These are phyloP conservation scores for Penicillium ochrochloron DNA, from an alignment of 495 filamentous ascomycete genomes.

Conservation along the genomic window DNA sequence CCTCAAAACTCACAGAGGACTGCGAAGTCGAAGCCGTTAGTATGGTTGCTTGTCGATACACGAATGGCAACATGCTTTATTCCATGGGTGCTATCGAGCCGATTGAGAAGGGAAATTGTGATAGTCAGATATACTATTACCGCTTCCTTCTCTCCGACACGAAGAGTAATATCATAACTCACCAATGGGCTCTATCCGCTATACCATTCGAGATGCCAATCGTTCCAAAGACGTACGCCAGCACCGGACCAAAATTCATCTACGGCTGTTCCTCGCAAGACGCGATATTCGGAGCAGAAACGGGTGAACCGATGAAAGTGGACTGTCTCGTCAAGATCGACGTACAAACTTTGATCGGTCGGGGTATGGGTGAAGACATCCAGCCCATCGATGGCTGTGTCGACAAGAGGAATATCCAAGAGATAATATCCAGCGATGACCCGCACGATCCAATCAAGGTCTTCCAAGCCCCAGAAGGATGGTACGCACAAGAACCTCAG, in stretches of 20 bases:
- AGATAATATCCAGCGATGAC: conserved; percentile 8
- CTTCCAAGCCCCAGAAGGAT: conserved; percentile 16
- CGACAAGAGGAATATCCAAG: conserved; percentile 7
- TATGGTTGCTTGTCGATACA: conserved; percentile 65
- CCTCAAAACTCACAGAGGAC: background rate
- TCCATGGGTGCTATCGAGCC: conserved; percentile 58
- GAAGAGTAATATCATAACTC: background rate
- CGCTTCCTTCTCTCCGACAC: conserved; percentile 41
- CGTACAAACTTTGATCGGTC: conserved; percentile 8
- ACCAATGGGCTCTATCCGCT: conserved; percentile 17
- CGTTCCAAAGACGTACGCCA: background rate
- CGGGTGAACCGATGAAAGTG: conserved; percentile 14
- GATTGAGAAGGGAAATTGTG: conserved; percentile 57
- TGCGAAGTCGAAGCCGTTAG: conserved; percentile 45
- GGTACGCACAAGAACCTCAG: conserved; percentile 16
- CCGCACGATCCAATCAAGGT: conserved; percentile 11
- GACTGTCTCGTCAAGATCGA: conserved; percentile 18
- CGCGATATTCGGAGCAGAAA: conserved; percentile 8
- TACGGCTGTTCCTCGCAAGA: conserved; percentile 18
- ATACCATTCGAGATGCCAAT: conserved; percentile 20
- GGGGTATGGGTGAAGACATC: background rate
- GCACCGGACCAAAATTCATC: conserved; percentile 1
- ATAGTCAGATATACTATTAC: conserved; percentile 71
- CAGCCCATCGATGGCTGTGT: conserved; percentile 6
- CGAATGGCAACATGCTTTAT: conserved; percentile 61